These are phyloP conservation scores for Fusarium hostae DNA, from an alignment of 2,329 filamentous ascomycete genomes.

Conservation along the genomic window DNA sequence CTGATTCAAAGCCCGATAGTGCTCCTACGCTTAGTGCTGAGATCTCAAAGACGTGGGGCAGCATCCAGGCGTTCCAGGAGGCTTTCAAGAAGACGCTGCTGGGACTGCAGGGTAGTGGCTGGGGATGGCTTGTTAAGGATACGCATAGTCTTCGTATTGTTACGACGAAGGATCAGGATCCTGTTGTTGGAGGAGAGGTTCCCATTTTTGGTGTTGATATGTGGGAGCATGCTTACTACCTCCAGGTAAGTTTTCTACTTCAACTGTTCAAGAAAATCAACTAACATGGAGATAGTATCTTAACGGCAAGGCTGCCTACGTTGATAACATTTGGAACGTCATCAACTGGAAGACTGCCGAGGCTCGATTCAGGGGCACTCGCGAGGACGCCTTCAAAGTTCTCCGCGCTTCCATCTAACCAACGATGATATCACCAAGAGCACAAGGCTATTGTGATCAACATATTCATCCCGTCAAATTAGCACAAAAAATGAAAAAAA, in stretches of 20 bases:
- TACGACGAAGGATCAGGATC: slow-evolving; percentile 89
- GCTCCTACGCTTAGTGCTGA: slow-evolving; percentile 69
- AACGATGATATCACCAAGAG: neutral
- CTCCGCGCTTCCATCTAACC: slow-evolving; percentile 55
- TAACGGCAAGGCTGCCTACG: slow-evolving; percentile 79
- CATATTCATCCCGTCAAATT: neutral
- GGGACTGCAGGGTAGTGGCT: slow-evolving; percentile 83
- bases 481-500: neutral
- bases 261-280: neutral
- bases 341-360: slow-evolving; percentile 82
- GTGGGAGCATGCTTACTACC: slow-evolving; percentile 94
- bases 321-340: slow-evolving; percentile 81
- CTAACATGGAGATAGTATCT: slow-evolving; percentile 66
- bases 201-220: slow-evolving; percentile 85
- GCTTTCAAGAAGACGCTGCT: slow-evolving; percentile 74
- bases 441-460: neutral
- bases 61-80: slow-evolving; percentile 71
- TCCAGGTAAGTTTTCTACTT: slow-evolving; percentile 66
- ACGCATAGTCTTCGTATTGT: slow-evolving; percentile 72
- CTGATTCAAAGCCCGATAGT: slow-evolving; percentile 65
- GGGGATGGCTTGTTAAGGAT: slow-evolving; percentile 85
- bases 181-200: slow-evolving; percentile 71
- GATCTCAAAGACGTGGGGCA: slow-evolving; percentile 75
- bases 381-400: slow-evolving; percentile 59
- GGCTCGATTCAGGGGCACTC: slow-evolving; percentile 64